Conservation (phyloP, 2,329 filamentous ascomycete species). For the Cytospora schulzeri region DNA sequence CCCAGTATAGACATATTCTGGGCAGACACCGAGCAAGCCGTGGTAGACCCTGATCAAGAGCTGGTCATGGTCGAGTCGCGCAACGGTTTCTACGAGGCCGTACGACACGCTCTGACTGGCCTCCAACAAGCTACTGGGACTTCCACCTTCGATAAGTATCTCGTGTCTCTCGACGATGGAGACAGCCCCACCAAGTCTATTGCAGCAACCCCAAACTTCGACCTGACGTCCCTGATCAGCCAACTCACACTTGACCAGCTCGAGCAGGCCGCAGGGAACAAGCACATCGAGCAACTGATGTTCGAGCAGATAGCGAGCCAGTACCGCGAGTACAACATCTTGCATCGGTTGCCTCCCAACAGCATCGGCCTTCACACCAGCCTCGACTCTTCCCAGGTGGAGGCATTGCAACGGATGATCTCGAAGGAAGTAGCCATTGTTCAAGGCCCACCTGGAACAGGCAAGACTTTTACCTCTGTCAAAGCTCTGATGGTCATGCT, state of each 20-base stretch:
- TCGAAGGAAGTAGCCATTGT: slow-evolving; percentile 73
- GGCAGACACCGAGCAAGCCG: slow-evolving; percentile 57
- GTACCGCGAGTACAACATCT: slow-evolving; percentile 30
- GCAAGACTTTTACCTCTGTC: slow-evolving; percentile 82
- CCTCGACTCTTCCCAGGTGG: slow-evolving; percentile 72
- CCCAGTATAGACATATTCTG: slow-evolving; percentile 79
- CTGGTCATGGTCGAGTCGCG: slow-evolving; percentile 80
- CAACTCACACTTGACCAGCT: slow-evolving; percentile 30
- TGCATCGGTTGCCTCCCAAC: slow-evolving; percentile 8
- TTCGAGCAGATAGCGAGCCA: slow-evolving; percentile 14
- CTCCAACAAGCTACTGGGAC: slow-evolving; percentile 63
- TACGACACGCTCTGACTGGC: slow-evolving; percentile 70
- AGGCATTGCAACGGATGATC: slow-evolving; percentile 69
- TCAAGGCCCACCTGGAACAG: slow-evolving; percentile 76
- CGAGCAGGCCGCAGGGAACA: background rate
- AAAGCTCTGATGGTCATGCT: slow-evolving; percentile 68
- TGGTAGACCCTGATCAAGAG: slow-evolving; percentile 68
- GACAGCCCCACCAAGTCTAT: slow-evolving; percentile 39
- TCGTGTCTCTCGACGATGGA: slow-evolving; percentile 50
- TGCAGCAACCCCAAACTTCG: slow-evolving; percentile 34
- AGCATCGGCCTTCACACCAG: slow-evolving; percentile 35
- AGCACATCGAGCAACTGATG: background rate
- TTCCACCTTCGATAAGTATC: slow-evolving; percentile 64
- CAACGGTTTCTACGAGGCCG: slow-evolving; percentile 74
- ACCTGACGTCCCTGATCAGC: slow-evolving; percentile 39